Evolutionary conservation across 345 rosid genomes (phyloP).

Genomic region (Hypericum perforatum): DNA sequence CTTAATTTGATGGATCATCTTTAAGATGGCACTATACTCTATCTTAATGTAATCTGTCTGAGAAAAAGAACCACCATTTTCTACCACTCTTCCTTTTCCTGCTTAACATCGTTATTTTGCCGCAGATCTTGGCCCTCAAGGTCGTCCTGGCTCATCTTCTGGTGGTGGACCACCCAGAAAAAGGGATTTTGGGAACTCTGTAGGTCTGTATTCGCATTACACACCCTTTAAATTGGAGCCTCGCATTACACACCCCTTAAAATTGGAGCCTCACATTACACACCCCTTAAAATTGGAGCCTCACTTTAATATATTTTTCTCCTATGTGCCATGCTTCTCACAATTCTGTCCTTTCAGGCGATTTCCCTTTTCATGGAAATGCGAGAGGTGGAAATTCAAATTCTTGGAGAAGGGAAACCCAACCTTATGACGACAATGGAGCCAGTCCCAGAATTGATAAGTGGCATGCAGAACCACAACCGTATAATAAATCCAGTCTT

Average conservation of each 20-base stretch:
- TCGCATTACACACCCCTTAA: not conserved
- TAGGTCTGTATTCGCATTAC: constrained; percentile 30
- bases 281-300: not conserved
- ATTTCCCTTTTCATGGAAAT: constrained; percentile 30
- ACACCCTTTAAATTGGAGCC: no score
- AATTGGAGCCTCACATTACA: constrained; percentile 1
- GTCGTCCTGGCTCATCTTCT: constrained; percentile 51
- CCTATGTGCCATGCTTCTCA: not conserved
- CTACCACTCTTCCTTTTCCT: not conserved
- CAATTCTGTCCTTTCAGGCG: constrained; percentile 24
- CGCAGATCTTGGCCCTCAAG: constrained; percentile 47
- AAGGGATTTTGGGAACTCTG: constrained; percentile 34
- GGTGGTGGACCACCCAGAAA: constrained; percentile 27
- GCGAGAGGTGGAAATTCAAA: constrained; percentile 27
- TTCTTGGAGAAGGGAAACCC: constrained; percentile 68
- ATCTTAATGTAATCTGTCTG: no score
- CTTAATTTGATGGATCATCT: no score
- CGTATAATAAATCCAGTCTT: constrained; percentile 45
- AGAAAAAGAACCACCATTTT: no score
- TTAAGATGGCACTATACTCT: no score
- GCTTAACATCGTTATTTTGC: constrained; percentile 8
- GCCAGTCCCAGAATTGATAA: constrained; percentile 41
- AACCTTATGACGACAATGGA: constrained; percentile 48
- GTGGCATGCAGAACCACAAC: constrained; percentile 57
- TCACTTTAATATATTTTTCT: not conserved